Evolutionary conservation across 202 grass and related monocot species (phyloP).

Genomic region (Bolboschoenoplectus hybrid): DNA sequence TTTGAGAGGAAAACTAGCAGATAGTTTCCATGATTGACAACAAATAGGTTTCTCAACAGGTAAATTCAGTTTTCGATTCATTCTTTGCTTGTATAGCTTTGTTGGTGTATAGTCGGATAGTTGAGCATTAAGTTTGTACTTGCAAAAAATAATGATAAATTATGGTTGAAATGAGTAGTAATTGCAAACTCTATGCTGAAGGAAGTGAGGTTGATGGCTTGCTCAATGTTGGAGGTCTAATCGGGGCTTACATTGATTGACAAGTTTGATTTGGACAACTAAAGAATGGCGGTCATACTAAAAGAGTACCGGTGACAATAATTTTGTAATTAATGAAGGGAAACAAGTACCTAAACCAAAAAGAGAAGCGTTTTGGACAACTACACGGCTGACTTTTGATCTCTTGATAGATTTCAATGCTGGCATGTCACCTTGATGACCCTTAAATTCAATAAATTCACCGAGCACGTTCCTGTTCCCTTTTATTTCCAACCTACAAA

Average conservation of each 20-base stretch:
- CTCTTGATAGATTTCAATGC: slow-evolving; percentile 82
- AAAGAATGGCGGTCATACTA: neutral
- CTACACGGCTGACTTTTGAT: slow-evolving; percentile 77
- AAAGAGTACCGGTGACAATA: neutral
- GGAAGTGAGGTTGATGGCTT: neutral
- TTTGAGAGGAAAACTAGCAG: neutral
- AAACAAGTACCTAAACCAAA: slow-evolving; percentile 77
- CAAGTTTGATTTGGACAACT: slow-evolving; percentile 5
- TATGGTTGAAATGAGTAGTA: neutral
- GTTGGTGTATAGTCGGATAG: neutral
- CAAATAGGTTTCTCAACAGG: neutral
- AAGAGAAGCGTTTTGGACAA: slow-evolving; percentile 82
- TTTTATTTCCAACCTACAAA: slow-evolving; percentile 77
- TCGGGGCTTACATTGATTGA: neutral
- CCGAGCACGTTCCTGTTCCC: slow-evolving; percentile 78
- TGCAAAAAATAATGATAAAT: neutral
- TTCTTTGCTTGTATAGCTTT: slow-evolving; percentile 17
- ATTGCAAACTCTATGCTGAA: neutral
- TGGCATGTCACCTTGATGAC: slow-evolving; percentile 71
- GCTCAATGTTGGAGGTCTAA: neutral
- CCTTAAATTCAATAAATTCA: slow-evolving; percentile 96
- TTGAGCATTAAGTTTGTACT: neutral
- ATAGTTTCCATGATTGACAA: neutral
- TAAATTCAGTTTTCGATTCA: neutral
- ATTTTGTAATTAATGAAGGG: neutral